Evolutionary conservation across 768 basidiomycete genomes (phyloP), one percentile per base, ranked within the genome.

Genomic region (Xanthoconium purpureum): DNA sequence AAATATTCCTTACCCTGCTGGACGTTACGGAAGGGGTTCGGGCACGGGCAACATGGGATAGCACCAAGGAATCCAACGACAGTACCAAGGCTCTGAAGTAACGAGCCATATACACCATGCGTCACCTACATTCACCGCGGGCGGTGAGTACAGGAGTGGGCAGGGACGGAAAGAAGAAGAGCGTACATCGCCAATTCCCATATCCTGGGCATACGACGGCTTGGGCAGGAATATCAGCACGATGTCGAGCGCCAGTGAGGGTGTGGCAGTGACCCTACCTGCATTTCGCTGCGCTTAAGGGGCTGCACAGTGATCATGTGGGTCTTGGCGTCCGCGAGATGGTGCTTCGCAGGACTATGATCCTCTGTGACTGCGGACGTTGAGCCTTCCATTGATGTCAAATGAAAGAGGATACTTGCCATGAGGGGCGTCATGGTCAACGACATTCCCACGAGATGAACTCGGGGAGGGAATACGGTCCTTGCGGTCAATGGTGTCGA

Each of bases 151-250:
- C 45, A 6, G 8, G 6, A 38, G 10, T 12, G 11, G 24, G 17
- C 20, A 11, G 33, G 38, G n/a, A 50, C 17, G n/a, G 17, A 29
- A 38, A 35, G 36, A 15, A 40, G 12, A 30, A 15, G 46, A 37
- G 49, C 73, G 18, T 45, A 84, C 82, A 68, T 84, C 85, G 8
- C 70, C 74, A 29, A 82, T 78, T 42, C 94, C 93, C 42, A 94
- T 73, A 71, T 95, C 92, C 73, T 98, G 94, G 3, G 94, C 84
- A 71, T 98, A 97, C 0, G 90, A 93, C 3, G 90, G 93, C 87
- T 97, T 55, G 11, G 5, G 29, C 14, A 8, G 35, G 45, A 29
- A n/a, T 50, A 14, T 63, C 50, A 68, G 55, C 15, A 29, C 24
- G 24, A 24, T 44, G 30, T 43, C 15, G 50, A 40, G 39, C 28